These are phyloP conservation scores for Aspergillus oerlinghausenensis DNA, from an alignment of 2,329 filamentous ascomycete species.

Conservation along the genomic window DNA sequence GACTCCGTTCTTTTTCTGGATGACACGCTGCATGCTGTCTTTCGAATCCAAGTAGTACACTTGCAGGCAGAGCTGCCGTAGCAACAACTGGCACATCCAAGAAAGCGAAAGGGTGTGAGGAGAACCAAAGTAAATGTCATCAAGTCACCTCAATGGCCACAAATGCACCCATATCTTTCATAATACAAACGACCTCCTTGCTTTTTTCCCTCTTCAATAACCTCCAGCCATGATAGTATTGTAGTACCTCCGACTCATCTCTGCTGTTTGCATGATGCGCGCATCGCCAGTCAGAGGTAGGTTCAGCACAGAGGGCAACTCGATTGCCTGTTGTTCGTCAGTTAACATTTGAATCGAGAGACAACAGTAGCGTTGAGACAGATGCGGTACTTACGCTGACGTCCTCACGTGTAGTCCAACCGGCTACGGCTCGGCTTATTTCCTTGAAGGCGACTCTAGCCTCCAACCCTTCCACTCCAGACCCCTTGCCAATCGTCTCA, in stretches of 20 bases:
- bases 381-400: conserved; percentile 50
- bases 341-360: background rate
- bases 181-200: background rate
- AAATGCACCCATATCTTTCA: background rate
- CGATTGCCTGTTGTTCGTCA: conserved; percentile 22
- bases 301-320: conserved; percentile 36
- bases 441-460: conserved; percentile 73
- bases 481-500: conserved; percentile 40
- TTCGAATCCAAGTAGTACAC: background rate
- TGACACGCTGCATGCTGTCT: background rate
- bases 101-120: background rate
- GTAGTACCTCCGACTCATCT: conserved; percentile 67
- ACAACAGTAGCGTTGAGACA: background rate
- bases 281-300: conserved; percentile 64
- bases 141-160: background rate
- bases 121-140: background rate
- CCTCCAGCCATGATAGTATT: conserved; percentile 55
- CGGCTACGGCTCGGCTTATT: conserved; percentile 71
- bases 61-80: no score
- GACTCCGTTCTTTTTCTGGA: background rate
- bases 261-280: conserved; percentile 64
- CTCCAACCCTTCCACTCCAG: conserved; percentile 51
- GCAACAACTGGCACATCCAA: background rate
- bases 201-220: conserved; percentile 19
- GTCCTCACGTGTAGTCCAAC: conserved; percentile 57